Evolutionary conservation across 2,329 filamentous ascomycete species (phyloP), one percentile per base, ranked within the genome.

Genomic region (Fusarium pseudocircinatum): DNA sequence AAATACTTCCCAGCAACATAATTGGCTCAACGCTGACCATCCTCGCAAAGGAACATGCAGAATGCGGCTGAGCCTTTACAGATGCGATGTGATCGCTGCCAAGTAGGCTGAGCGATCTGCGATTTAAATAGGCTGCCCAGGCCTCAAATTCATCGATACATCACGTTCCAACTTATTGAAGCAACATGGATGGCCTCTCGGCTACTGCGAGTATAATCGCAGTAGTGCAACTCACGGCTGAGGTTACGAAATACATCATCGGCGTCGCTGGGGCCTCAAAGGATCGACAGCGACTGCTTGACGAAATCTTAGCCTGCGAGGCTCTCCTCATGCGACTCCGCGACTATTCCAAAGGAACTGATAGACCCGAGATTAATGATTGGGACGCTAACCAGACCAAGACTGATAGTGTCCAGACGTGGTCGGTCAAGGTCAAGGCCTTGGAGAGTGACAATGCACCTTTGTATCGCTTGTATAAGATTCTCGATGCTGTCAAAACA

Each of bases 121-220:
- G 6, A 28, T 22, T 54, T 18, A 54, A 30, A 40, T 39, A 22
- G 50, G 24, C 6, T n/a, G 20, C 2, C 15, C 8, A 30, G 4
- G n/a, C 3, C 49, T 52, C 13, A 4, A 9, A 26, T 36, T 36
- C n/a, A 57, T 22, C 3, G 8, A 5, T 32, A 13, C 9, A 52
- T 32, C 16, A 9, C 9, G 40, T 44, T 16, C 20, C 39, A 32
- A 32, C 18, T n/a, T 22, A 18, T 34, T 28, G 15, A 37, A 24
- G 15, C 34, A 32, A 24, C 4, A 63, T 63, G 61, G 61, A 60
- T 24, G 54, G 44, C 10, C 44, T 63, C 16, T 49, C 34, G 30
- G 44, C 62, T 16, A 52, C 72, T 10, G 64, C 77, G 6, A 77
- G 70, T 53, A 59, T 77, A 49, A 73, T 75, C 34, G 73, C 75